phyloP scores from a whole-genome alignment of 2,329 filamentous ascomycete species.

The Curvularia spicifera region DNA sequence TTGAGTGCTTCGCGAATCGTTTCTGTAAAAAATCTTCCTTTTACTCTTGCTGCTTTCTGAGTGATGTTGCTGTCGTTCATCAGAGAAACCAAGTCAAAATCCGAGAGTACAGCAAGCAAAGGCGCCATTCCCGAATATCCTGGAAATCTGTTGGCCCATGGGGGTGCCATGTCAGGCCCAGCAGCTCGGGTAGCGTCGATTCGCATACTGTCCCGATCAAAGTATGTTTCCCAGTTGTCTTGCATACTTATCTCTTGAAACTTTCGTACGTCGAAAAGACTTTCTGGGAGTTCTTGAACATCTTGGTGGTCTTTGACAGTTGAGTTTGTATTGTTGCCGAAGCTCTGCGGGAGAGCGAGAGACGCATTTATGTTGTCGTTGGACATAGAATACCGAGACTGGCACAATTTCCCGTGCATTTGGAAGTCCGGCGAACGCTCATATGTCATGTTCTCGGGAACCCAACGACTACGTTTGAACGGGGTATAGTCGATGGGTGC shows the following conservation, averaged over 20 bases:
- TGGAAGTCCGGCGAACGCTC: conserved; percentile 19
- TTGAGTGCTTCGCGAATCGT: conserved; percentile 19
- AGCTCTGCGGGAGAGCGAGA: background rate
- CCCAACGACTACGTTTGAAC: background rate
- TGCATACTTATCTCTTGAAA: background rate
- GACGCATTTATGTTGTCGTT: background rate
- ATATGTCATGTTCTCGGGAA: conserved; percentile 14
- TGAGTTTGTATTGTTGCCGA: background rate
- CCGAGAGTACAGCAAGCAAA: conserved; percentile 17
- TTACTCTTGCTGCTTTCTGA: conserved; percentile 18
- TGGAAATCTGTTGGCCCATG: background rate
- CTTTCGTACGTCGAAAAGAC: background rate
- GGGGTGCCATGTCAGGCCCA: background rate
- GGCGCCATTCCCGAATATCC: conserved; percentile 16
- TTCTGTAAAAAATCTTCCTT: conserved; percentile 29
- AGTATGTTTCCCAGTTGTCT: background rate
- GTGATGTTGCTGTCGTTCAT: conserved; percentile 11
- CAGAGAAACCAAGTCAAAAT: conserved; percentile 1
- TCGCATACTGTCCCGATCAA: background rate
- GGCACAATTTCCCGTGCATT: conserved; percentile 19
- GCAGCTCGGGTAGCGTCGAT: background rate
- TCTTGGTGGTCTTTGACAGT: background rate
- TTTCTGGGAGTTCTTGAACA: background rate
- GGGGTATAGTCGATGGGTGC: background rate
- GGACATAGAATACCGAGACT: conserved; percentile 10